phyloP scores from a whole-genome alignment of 306 rosid genomes.

The Mimosa bimucronata region DNA sequence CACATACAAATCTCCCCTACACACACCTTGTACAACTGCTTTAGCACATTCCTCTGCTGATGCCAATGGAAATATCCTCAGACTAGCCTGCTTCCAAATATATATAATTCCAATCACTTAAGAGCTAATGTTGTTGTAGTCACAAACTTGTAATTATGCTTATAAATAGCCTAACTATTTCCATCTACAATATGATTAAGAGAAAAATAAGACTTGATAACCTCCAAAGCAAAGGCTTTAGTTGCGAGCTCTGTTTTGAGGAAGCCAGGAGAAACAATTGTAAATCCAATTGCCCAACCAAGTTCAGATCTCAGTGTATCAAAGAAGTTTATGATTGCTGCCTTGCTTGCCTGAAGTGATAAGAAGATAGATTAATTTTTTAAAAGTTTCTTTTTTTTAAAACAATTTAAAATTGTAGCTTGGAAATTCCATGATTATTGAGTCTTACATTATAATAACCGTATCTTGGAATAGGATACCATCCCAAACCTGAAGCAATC shows the following conservation, averaged over 20 bases:
- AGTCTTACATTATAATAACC: slow-evolving; percentile 61
- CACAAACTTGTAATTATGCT: background rate
- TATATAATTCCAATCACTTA: background rate
- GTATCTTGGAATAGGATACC: slow-evolving; percentile 59
- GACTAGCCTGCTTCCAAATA: slow-evolving; percentile 26
- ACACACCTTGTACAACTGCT: slow-evolving; percentile 38
- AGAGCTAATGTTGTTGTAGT: background rate
- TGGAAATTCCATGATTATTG: background rate
- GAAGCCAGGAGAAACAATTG: slow-evolving; percentile 52
- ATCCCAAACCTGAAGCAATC: slow-evolving; percentile 56
- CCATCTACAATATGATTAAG: too few relatives aligned
- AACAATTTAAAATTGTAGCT: background rate
- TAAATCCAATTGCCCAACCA: slow-evolving; percentile 42
- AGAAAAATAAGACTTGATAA: background rate
- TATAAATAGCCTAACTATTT: too few relatives aligned
- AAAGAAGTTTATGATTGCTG: slow-evolving; percentile 44
- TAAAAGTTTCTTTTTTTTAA: background rate
- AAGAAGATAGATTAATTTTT: background rate
- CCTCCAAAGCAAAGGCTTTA: slow-evolving; percentile 11
- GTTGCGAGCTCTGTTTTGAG: slow-evolving; percentile 35
- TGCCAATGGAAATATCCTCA: slow-evolving; percentile 39
- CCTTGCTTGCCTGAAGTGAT: slow-evolving; percentile 53
- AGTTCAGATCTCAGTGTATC: slow-evolving; percentile 53
- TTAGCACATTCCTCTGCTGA: slow-evolving; percentile 38
- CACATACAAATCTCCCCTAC: slow-evolving; percentile 44